Evolutionary conservation across 1,284 basidiomycete genomes (phyloP), one percentile per base, ranked within the genome.

Genomic region (Leccinum fuscescens): DNA sequence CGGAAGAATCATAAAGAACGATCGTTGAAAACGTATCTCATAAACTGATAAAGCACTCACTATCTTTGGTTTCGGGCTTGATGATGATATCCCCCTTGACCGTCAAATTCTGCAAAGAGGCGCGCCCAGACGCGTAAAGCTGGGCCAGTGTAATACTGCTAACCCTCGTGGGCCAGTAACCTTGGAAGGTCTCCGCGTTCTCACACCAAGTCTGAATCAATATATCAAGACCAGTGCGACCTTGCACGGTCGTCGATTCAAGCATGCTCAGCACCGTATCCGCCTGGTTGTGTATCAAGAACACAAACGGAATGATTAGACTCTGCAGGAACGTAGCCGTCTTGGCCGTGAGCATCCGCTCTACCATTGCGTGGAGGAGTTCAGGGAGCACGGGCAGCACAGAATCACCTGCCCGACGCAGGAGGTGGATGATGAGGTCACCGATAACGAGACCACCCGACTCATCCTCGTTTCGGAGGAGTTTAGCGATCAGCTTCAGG

Each of bases 31-130:
- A 65, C 56, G 56, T 61, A 56, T 65, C 61, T 54, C 57, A 58
- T 57, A 51, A 42, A 46, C 53, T 54, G 39, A 15, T 14, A 54
- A 58, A 0, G 3, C 3, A 76, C 88, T 80, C 72, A 93, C 93
- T 87, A 76, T 95, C 84, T 65, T 85, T 84, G 46, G 90, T 94
- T 67, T 86, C 85, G 3, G 86, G 85, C 59, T 85, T 89, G 58
- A 96, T 82, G 53, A 98, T 88, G 60, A 97, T 84, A 72, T 98
- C 95, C n/a, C 96, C 96, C 70, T 94, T 93, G 44, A 98, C 96
- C 33, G 81, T 74, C 20, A 96, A 77, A 29, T 76, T 79, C 61
- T 84, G 82, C 64, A 98, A 69, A 61, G 82, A 85, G 8, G 86
- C 80, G 15, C 89, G 80, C 57, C 86, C 82, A 4, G 86, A 84